Conservation (phyloP, 2,329 filamentous ascomycete genomes). For the Akanthomyces muscarius region DNA sequence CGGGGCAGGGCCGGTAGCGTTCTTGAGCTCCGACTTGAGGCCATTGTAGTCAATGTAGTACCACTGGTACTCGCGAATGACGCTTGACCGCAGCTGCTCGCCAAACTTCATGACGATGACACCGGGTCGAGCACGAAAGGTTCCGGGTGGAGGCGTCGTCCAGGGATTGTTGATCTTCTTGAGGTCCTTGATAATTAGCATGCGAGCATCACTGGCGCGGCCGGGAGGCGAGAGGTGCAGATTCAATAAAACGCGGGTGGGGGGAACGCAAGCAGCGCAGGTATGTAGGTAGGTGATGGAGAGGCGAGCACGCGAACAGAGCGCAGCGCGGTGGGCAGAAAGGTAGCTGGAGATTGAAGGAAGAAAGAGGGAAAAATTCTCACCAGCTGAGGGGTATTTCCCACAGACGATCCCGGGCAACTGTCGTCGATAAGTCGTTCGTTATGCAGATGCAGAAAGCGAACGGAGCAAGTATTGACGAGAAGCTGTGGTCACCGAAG, state of each 20-base stretch:
- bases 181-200: conserved; percentile 53
- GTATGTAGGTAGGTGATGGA: neutral
- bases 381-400: neutral
- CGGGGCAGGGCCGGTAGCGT: conserved; percentile 51
- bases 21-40: conserved; percentile 82
- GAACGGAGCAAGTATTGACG: neutral
- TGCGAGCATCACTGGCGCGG: conserved; percentile 24
- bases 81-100: conserved; percentile 90
- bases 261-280: neutral
- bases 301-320: too few relatives aligned
- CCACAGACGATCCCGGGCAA: neutral
- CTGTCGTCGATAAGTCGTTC: neutral
- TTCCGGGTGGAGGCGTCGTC: conserved; percentile 32
- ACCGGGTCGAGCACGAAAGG: conserved; percentile 43
- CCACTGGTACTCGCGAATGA: conserved; percentile 96
- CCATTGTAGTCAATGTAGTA: conserved; percentile 98
- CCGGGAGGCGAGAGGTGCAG: conserved; percentile 3
- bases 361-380: neutral
- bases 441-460: conserved; percentile 9
- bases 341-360: neutral
- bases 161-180: conserved; percentile 41
- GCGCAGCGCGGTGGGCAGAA: neutral
- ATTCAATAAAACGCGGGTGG: neutral
- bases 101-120: conserved; percentile 77
- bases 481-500: neutral